Conservation (phyloP, 306 rosid species). For the Inga oerstediana region DNA sequence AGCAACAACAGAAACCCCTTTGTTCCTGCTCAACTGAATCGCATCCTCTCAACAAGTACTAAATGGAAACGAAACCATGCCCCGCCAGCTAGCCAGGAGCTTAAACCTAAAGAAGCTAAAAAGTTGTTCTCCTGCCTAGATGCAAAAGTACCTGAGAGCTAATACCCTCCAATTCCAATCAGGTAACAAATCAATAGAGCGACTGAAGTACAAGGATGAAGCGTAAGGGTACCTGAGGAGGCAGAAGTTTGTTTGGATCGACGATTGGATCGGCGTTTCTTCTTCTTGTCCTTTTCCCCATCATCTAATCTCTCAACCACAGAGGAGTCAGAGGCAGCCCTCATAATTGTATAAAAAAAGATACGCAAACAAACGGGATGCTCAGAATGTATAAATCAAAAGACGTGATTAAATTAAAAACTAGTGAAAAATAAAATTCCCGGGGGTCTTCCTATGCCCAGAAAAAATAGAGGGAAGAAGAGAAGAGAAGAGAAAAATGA, state of each 20-base stretch:
- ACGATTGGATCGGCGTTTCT: slow-evolving; percentile 75
- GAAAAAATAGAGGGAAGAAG: slow-evolving; percentile 65
- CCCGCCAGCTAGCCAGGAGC: background rate
- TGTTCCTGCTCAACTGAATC: background rate
- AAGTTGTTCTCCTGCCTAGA: background rate
- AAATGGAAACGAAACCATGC: slow-evolving; percentile 7
- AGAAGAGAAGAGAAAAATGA: background rate
- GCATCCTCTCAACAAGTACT: background rate
- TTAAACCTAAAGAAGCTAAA: background rate
- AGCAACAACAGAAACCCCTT: background rate
- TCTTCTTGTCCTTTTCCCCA: slow-evolving; percentile 86
- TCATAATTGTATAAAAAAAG: slow-evolving; percentile 41
- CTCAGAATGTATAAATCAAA: background rate
- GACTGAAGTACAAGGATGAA: background rate
- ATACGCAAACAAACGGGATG: background rate
- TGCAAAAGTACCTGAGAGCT: slow-evolving; percentile 1
- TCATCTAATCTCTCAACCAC: slow-evolving; percentile 58
- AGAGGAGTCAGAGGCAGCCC: slow-evolving; percentile 48
- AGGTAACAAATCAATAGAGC: background rate
- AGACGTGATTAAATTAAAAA: background rate
- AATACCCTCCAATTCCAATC: background rate
- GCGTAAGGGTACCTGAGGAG: slow-evolving; percentile 37
- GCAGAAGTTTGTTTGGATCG: slow-evolving; percentile 60
- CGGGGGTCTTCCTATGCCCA: slow-evolving; percentile 47
- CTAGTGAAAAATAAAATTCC: background rate